Evolutionary conservation across 169 alveolate genomes (phyloP).

Genomic region (Eimeria falciformis): DNA sequence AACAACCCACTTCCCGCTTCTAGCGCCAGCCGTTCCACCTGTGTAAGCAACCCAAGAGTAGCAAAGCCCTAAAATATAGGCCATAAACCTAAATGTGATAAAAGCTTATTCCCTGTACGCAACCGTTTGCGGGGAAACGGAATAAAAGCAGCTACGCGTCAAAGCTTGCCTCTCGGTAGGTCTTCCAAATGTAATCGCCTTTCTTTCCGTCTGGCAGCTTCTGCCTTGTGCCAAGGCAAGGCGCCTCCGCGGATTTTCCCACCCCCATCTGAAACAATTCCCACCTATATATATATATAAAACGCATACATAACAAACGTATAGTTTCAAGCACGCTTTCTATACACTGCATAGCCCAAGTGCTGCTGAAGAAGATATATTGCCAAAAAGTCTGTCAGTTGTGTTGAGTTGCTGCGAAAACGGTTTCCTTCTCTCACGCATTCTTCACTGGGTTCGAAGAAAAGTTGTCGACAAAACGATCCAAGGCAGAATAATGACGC

Average conservation of each 20-base stretch:
- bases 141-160: neutral
- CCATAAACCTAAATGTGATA: no score
- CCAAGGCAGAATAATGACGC: constrained; percentile 32
- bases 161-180: constrained; percentile 74
- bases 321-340: neutral
- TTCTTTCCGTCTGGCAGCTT: constrained; percentile 56
- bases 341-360: no score
- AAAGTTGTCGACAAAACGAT: constrained; percentile 41
- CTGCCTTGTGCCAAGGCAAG: constrained; percentile 77
- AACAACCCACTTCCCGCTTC: constrained; percentile 74
- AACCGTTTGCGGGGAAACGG: neutral
- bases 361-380: neutral
- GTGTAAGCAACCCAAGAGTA: neutral
- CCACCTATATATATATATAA: constrained; percentile 66
- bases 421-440: constrained; percentile 20
- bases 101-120: no score
- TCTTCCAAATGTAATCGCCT: constrained; percentile 78
- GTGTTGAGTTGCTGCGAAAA: neutral
- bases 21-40: constrained; percentile 75
- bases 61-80: neutral
- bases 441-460: constrained; percentile 49
- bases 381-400: neutral
- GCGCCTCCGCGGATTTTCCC: constrained; percentile 68
- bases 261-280: constrained; percentile 77
- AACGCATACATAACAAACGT: neutral